Evolutionary conservation across 192 early-diverging fungal genomes (phyloP), one percentile per base, ranked within the genome.

Genomic region (Podochytrium sp.): DNA sequence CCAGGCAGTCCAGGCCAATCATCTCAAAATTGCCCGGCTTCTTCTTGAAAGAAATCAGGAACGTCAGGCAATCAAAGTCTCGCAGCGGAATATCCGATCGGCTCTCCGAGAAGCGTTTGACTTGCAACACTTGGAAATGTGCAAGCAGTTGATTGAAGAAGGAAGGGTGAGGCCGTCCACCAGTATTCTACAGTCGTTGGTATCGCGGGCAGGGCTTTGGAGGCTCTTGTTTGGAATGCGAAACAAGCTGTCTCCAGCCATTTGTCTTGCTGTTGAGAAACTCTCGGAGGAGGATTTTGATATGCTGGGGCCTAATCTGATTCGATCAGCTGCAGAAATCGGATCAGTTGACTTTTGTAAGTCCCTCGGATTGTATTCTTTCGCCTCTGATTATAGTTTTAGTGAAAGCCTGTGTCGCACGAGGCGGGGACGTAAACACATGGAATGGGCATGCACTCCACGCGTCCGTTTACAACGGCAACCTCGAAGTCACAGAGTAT

Each of bases 401-500:
- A 67, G 57, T 68, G 52, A 25, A 66, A 47, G 40, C 47, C 30
- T 71, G 65, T 52, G 41, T 71, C 33, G 66, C 23, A 25, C 55
- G 70, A 20, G 72, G 73, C 5, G 77, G 23, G 23, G 77, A 75
- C 29, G 76, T 71, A 7, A 71, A 80, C 33, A 51, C 58, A 3
- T 80, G 78, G 78, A 65, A 76, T 25, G 78, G 78, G 1, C 69
- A 80, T 29, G 71, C 78, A 1, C 70, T 80, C 2, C 78, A 80
- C 37, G 67, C 71, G 20, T 65, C 62, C 1, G 53, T 80, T 18
- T 76, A 76, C 42, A 78, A 78, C 56, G 78, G 75, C 16, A 80
- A 80, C 53, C 43, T 78, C n/a, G 69, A 78, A 65, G 61, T 71
- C 20, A 78, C 76, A 3, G 18, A 25, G 3, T 27, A 55, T 27